These are phyloP conservation scores for Apodospora peruviana DNA, from an alignment of 495 filamentous ascomycete genomes.

Conservation along the genomic window DNA sequence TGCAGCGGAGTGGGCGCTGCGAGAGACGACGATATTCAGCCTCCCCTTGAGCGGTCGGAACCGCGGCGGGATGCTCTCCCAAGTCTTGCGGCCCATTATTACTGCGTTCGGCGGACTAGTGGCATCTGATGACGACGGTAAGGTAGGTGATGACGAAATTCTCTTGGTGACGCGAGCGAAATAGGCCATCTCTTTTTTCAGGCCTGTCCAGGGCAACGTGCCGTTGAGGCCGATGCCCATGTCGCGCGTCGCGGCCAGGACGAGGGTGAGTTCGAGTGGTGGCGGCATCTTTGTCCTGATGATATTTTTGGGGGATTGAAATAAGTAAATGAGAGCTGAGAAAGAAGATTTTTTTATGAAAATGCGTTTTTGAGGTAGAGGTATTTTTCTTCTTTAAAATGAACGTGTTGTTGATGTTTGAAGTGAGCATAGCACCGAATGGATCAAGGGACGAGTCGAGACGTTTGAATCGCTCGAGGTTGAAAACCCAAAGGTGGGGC, in stretches of 20 bases:
- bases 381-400: too few species aligned
- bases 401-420: too few species aligned
- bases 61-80: conserved; percentile 71
- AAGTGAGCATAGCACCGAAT: too few species aligned
- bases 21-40: conserved; percentile 65
- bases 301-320: neutral
- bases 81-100: conserved; percentile 97
- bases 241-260: conserved; percentile 67
- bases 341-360: too few species aligned
- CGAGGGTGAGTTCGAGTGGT: conserved; percentile 57
- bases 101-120: conserved; percentile 58
- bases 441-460: too few species aligned
- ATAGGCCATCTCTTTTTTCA: conserved; percentile 87
- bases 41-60: conserved; percentile 77
- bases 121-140: neutral
- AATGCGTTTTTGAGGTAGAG: too few species aligned
- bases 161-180: conserved; percentile 88
- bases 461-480: too few species aligned
- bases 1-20: conserved; percentile 2
- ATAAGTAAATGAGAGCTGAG: neutral
- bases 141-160: neutral
- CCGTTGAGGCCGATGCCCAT: conserved; percentile 85
- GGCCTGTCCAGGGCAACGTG: conserved; percentile 78
- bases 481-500: too few species aligned
- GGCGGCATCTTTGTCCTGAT: conserved; percentile 23